phyloP scores from a whole-genome alignment of 257 asterid species.

The Eustoma russellianum region DNA sequence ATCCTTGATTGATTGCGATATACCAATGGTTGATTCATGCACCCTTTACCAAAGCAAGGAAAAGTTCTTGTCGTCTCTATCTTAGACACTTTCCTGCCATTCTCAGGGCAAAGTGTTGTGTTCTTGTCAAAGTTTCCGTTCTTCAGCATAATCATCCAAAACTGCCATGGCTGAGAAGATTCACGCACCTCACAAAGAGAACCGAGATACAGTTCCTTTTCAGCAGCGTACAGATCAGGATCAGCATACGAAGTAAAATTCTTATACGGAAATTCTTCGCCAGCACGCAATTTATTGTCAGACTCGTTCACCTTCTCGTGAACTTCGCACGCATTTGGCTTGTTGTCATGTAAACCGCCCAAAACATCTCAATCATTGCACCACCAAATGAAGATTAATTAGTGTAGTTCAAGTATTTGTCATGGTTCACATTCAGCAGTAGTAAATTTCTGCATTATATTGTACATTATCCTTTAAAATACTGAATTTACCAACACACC shows the following conservation, averaged over 20 bases:
- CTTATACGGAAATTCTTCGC: slow-evolving; percentile 43
- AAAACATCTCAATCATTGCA: slow-evolving; percentile 22
- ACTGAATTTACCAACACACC: too few relatives aligned
- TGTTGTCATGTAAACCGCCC: slow-evolving; percentile 11
- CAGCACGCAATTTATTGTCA: slow-evolving; percentile 53
- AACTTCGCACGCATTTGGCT: slow-evolving; percentile 34
- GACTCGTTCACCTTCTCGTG: slow-evolving; percentile 52
- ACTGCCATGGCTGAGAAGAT: slow-evolving; percentile 42
- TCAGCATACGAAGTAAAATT: slow-evolving; percentile 31
- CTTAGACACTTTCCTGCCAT: slow-evolving; percentile 58
- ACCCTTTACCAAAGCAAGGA: slow-evolving; percentile 81
- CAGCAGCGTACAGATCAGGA: slow-evolving; percentile 65
- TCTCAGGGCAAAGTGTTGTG: slow-evolving; percentile 71
- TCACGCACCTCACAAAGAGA: slow-evolving; percentile 53
- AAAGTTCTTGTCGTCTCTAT: slow-evolving; percentile 54
- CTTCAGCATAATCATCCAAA: slow-evolving; percentile 85
- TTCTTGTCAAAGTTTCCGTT: slow-evolving; percentile 79
- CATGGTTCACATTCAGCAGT: neutral
- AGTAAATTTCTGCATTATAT: neutral
- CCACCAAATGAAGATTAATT: slow-evolving; percentile 13
- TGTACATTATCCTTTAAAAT: too few relatives aligned
- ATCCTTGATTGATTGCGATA: slow-evolving; percentile 46
- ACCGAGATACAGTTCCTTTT: slow-evolving; percentile 69
- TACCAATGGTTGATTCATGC: slow-evolving; percentile 85
- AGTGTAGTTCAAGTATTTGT: slow-evolving; percentile 1